Evolutionary conservation across 805 yeast species (phyloP).

Genomic region (Zygosaccharomyces siamensis): DNA sequence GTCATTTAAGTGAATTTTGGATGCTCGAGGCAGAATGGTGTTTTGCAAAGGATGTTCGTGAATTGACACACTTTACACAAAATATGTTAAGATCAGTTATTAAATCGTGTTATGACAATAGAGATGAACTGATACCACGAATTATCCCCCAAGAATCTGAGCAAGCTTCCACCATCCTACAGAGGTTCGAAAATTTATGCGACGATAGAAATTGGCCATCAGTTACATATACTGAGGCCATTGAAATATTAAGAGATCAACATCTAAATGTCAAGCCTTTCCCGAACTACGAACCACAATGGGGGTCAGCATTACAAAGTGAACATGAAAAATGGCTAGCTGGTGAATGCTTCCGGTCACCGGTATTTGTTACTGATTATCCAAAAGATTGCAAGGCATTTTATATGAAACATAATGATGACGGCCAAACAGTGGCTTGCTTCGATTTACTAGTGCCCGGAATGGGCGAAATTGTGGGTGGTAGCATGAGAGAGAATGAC

Average conservation of each 20-base stretch:
- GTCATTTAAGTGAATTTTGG: constrained; percentile 95
- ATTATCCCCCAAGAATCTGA: constrained; percentile 13
- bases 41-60: constrained; percentile 52
- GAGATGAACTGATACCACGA: constrained; percentile 21
- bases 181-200: constrained; percentile 59
- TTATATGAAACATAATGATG: constrained; percentile 66
- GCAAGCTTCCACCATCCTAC: constrained; percentile 31
- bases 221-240: constrained; percentile 73
- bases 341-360: constrained; percentile 57
- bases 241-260: constrained; percentile 45
- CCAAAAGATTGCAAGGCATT: constrained; percentile 80
- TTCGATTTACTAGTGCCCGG: constrained; percentile 87
- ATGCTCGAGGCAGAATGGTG: constrained; percentile 92
- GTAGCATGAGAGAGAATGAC: constrained; percentile 82
- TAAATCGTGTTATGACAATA: constrained; percentile 26
- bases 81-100: constrained; percentile 57
- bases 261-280: constrained; percentile 30
- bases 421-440: constrained; percentile 68
- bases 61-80: constrained; percentile 64
- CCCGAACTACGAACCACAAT: constrained; percentile 43
- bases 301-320: constrained; percentile 73
- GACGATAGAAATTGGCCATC: constrained; percentile 52
- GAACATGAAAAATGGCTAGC: constrained; percentile 94
- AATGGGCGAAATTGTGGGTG: constrained; percentile 92
- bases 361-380: constrained; percentile 87